phyloP scores from a whole-genome alignment of 495 filamentous ascomycete species.

The Aspergillus campestris region DNA sequence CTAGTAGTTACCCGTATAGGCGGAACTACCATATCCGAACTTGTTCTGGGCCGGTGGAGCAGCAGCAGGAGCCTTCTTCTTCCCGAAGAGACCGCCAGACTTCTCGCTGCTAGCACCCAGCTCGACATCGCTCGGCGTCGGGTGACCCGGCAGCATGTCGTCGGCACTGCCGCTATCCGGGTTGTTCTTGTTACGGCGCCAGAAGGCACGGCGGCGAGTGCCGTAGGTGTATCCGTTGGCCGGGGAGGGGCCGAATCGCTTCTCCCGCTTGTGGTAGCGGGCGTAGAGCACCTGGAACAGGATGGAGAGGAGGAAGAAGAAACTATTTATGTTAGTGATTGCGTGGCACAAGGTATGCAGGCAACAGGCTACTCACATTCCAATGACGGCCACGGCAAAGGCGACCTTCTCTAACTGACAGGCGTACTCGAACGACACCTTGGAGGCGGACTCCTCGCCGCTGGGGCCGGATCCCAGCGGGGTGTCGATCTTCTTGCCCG shows the following conservation, averaged over 20 bases:
- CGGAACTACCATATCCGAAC: conserved; percentile 28
- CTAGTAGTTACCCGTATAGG: conserved; percentile 32
- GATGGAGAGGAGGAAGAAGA: conserved; percentile 61
- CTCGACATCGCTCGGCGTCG: conserved; percentile 33
- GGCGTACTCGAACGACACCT: conserved; percentile 40
- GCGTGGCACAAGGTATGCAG: background rate
- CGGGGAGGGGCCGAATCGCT: conserved; percentile 69
- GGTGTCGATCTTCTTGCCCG: conserved; percentile 51
- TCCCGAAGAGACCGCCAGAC: conserved; percentile 11
- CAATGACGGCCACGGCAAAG: conserved; percentile 71
- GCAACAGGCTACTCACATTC: conserved; percentile 51
- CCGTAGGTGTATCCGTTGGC: conserved; percentile 72
- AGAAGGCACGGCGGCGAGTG: conserved; percentile 42
- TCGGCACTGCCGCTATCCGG: conserved; percentile 21
- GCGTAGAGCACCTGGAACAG: conserved; percentile 54
- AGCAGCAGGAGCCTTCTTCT: conserved; percentile 12
- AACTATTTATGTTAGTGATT: conserved; percentile 23
- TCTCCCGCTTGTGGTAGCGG: conserved; percentile 68
- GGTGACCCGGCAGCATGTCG: conserved; percentile 28
- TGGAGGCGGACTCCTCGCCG: conserved; percentile 25
- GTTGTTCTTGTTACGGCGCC: conserved; percentile 39
- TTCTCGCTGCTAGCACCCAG: conserved; percentile 20
- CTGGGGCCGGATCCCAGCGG: conserved; percentile 55
- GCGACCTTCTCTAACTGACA: conserved; percentile 65
- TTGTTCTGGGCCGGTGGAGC: conserved; percentile 2